These are phyloP conservation scores for Heracleum sosnowskyi DNA, from an alignment of 129 eudicot species.

Conservation along the genomic window DNA sequence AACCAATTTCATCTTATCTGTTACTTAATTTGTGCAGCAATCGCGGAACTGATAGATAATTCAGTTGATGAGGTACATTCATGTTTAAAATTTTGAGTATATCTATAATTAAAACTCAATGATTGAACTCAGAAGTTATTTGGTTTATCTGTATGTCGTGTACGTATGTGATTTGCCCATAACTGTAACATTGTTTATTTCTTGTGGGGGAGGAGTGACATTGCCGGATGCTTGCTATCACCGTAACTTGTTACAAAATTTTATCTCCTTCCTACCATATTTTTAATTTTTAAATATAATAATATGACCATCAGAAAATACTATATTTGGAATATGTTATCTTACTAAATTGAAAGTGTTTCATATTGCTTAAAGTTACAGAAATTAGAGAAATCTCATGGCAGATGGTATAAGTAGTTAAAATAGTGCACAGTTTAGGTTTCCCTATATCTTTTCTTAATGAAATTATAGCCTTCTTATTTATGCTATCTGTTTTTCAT, in stretches of 20 bases:
- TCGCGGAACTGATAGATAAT: constrained; percentile 63
- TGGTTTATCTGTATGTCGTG: not conserved
- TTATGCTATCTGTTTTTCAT: not conserved
- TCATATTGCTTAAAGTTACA: not conserved
- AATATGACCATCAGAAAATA: not conserved
- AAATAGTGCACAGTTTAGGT: not conserved
- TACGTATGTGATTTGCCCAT: not conserved
- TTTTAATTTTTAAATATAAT: not conserved
- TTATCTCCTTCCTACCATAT: not conserved
- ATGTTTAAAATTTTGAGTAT: not conserved
- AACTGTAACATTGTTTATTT: not conserved
- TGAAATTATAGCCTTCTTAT: not conserved
- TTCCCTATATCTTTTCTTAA: not conserved
- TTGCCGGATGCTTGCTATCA: not conserved
- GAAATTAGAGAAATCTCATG: not conserved
- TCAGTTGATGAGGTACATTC: constrained; percentile 59
- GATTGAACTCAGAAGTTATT: not conserved
- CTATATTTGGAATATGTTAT: not conserved
- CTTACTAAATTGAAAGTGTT: not conserved
- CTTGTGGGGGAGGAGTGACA: not conserved
- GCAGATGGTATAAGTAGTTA: not conserved
- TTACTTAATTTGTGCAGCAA: constrained; percentile 32
- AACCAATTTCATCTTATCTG: not conserved
- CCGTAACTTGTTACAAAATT: not conserved
- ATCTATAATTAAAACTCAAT: not conserved